phyloP scores from a whole-genome alignment of 2,329 filamentous ascomycete species.

The Arthrobotrys sinensis region DNA sequence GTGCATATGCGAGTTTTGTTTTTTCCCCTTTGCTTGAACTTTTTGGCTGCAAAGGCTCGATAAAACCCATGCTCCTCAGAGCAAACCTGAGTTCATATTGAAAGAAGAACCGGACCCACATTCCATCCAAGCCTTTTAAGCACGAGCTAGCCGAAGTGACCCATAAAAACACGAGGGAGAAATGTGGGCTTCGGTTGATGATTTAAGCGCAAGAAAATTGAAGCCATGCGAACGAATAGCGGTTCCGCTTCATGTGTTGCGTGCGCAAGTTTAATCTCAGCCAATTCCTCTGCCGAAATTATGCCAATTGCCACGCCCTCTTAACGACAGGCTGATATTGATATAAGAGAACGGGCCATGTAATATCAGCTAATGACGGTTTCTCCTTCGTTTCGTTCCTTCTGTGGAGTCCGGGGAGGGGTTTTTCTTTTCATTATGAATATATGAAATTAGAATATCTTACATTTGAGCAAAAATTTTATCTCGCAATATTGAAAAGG shows the following conservation, averaged over 20 bases:
- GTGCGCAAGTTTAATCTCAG: slow-evolving; percentile 33
- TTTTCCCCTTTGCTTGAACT: slow-evolving; percentile 13
- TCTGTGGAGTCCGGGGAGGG: slow-evolving; percentile 21
- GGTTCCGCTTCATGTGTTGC: slow-evolving; percentile 39
- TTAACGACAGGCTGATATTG: slow-evolving; percentile 56
- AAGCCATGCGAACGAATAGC: slow-evolving; percentile 29
- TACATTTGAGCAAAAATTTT: slow-evolving; percentile 23
- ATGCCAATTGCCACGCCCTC: slow-evolving; percentile 44
- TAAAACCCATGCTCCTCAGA: slow-evolving; percentile 19
- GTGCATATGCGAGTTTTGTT: slow-evolving; percentile 51
- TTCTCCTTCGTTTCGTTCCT: slow-evolving; percentile 41
- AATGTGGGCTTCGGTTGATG: slow-evolving; percentile 39
- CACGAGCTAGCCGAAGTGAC: slow-evolving; percentile 50
- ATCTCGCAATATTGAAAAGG: slow-evolving; percentile 10
- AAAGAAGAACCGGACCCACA: slow-evolving; percentile 36
- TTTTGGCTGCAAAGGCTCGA: slow-evolving; percentile 9
- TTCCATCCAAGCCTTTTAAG: slow-evolving; percentile 40
- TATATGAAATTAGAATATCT: slow-evolving; percentile 32
- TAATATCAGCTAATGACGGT: slow-evolving; percentile 36
- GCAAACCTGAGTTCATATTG: slow-evolving; percentile 7
- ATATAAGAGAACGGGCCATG: slow-evolving; percentile 46
- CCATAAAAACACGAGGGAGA: slow-evolving; percentile 41
- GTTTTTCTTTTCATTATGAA: slow-evolving; percentile 5
- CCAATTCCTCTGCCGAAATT: slow-evolving; percentile 34
- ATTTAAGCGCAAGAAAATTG: slow-evolving; percentile 38